Evolutionary conservation across 768 basidiomycete species (phyloP).

Genomic region (Gelatoporia subvermispora): DNA sequence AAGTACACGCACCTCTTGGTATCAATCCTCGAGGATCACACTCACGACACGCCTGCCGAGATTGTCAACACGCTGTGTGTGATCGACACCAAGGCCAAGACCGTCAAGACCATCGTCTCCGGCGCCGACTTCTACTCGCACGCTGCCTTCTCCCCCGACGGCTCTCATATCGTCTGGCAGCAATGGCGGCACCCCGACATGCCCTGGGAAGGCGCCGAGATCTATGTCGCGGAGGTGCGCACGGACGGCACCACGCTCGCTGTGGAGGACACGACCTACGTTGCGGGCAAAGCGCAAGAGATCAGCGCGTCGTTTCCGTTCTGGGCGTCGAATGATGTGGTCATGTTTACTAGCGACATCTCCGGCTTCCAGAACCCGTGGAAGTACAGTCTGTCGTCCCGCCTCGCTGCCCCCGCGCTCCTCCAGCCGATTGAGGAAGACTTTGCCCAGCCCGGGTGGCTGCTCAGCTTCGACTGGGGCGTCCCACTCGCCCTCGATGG

Average conservation of each 20-base stretch:
- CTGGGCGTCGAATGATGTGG: slow-evolving; percentile 48
- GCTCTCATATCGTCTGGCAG: slow-evolving; percentile 49
- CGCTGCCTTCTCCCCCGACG: slow-evolving; percentile 54
- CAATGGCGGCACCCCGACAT: slow-evolving; percentile 64
- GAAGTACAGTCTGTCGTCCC: slow-evolving; percentile 36
- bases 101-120: slow-evolving; percentile 37
- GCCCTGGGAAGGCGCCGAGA: slow-evolving; percentile 61
- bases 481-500: slow-evolving; percentile 37
- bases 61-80: slow-evolving; percentile 52
- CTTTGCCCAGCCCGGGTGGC: slow-evolving; percentile 50
- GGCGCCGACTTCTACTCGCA: slow-evolving; percentile 69
- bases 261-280: slow-evolving; percentile 31
- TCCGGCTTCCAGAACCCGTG: slow-evolving; percentile 66
- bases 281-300: slow-evolving; percentile 45
- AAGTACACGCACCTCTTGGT: slow-evolving; percentile 45
- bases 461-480: slow-evolving; percentile 43
- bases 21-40: slow-evolving; percentile 67
- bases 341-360: slow-evolving; percentile 59
- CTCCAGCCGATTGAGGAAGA: slow-evolving; percentile 42
- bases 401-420: slow-evolving; percentile 33
- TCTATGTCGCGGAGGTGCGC: slow-evolving; percentile 47
- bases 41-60: slow-evolving; percentile 38
- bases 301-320: slow-evolving; percentile 50
- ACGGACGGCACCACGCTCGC: slow-evolving; percentile 17
- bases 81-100: slow-evolving; percentile 42